Conservation (phyloP, 371 early-diverging fungal genomes). For the Mortierella sp. region DNA sequence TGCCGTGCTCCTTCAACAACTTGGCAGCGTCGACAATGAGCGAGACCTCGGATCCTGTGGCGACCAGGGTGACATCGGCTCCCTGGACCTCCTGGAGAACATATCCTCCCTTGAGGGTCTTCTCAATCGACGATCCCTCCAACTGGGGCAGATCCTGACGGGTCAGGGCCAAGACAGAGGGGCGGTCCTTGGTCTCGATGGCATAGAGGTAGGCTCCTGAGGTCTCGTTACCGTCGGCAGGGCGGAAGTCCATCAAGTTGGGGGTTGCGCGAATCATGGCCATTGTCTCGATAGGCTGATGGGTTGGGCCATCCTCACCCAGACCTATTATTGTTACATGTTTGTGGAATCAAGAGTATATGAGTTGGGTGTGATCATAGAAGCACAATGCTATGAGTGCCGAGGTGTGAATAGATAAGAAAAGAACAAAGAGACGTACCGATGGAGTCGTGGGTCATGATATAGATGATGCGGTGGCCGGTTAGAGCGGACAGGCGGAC, state of each 20-base stretch:
- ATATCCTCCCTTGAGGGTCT: slow-evolving; percentile 86
- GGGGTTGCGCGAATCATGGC: slow-evolving; percentile 96
- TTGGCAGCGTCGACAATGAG: slow-evolving; percentile 91
- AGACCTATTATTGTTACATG: slow-evolving; percentile 17
- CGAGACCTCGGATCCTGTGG: slow-evolving; percentile 97
- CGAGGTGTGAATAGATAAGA: background rate
- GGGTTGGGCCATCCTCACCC: slow-evolving; percentile 99
- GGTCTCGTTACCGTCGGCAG: slow-evolving; percentile 98
- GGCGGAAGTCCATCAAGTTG: slow-evolving; percentile 90
- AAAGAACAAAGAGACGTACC: slow-evolving; percentile 62
- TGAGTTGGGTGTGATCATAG: background rate
- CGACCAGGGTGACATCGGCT: slow-evolving; percentile 82
- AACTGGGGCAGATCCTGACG: slow-evolving; percentile 97
- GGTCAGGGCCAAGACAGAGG: slow-evolving; percentile 93
- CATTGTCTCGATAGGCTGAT: slow-evolving; percentile 99
- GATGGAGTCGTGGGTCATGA: slow-evolving; percentile 99
- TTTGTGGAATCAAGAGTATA: background rate
- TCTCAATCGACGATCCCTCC: slow-evolving; percentile 85
- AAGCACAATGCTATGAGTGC: background rate
- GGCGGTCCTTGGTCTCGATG: slow-evolving; percentile 76
- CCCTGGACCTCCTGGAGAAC: slow-evolving; percentile 75
- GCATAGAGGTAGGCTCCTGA: slow-evolving; percentile 93
- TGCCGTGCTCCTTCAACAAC: slow-evolving; percentile 67
- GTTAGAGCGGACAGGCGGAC: slow-evolving; percentile 95
- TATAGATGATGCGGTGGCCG: slow-evolving; percentile 91